These are phyloP conservation scores for Spergularia bocconei DNA, from an alignment of 148 eudicot genomes.

Conservation along the genomic window DNA sequence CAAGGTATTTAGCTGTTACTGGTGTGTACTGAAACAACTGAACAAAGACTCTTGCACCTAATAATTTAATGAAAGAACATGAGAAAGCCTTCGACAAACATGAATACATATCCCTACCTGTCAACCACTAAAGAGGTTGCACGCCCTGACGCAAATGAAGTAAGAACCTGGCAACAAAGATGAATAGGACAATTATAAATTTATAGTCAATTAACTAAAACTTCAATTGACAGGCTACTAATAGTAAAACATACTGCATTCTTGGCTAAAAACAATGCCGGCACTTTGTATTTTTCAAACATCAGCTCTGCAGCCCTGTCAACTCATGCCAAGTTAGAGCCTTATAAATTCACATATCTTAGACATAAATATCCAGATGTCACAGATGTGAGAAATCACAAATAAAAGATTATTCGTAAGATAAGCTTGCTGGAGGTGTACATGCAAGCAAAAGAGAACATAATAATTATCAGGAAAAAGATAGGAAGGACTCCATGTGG, in stretches of 20 bases:
- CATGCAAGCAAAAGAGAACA: background rate
- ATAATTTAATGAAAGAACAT: background rate
- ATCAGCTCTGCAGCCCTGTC: constrained; percentile 94
- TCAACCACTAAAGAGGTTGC: constrained; percentile 94
- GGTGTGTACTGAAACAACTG: constrained; percentile 13
- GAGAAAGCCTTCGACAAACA: constrained; percentile 3
- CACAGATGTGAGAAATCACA: background rate
- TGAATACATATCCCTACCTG: constrained; percentile 42
- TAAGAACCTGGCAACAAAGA: constrained; percentile 66
- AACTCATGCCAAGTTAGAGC: constrained; percentile 22
- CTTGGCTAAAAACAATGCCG: constrained; percentile 94
- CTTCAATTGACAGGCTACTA: background rate
- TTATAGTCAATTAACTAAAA: background rate
- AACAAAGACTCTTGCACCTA: background rate
- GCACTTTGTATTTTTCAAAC: constrained; percentile 96
- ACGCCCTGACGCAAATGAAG: constrained; percentile 97
- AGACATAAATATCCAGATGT: background rate
- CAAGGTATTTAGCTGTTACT: constrained; percentile 11
- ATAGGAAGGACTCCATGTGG: background rate
- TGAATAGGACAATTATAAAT: background rate
- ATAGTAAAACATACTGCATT: constrained; percentile 67
- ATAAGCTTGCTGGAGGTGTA: background rate
- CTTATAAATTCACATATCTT: background rate
- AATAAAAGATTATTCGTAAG: background rate
- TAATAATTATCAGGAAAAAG: background rate